Conservation (phyloP, 805 yeast genomes). For the Cyberlindnera maclurae region DNA sequence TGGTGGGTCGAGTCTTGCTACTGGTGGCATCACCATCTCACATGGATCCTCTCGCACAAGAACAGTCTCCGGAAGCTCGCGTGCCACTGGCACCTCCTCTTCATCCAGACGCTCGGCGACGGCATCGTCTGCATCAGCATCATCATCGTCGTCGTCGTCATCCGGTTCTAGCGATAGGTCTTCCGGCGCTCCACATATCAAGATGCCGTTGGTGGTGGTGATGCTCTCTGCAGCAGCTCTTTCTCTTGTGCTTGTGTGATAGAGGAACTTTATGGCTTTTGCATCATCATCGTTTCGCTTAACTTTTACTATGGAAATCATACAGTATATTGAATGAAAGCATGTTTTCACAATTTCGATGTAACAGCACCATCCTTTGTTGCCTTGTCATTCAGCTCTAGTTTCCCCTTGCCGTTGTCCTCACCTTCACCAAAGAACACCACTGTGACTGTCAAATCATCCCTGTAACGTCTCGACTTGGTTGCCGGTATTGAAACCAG, state of each 20-base stretch:
- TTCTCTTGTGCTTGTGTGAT: not conserved
- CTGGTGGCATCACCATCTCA: slow-evolving; percentile 5
- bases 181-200: too few species aligned
- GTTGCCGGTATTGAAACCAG: slow-evolving; percentile 89
- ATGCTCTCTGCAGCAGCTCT: not conserved
- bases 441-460: slow-evolving; percentile 93
- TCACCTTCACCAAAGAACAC: slow-evolving; percentile 72
- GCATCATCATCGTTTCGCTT: too few species aligned
- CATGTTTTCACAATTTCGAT: not conserved
- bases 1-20: slow-evolving; percentile 4
- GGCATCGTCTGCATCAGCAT: slow-evolving; percentile 1
- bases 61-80: not conserved
- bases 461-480: slow-evolving; percentile 84
- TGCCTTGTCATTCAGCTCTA: slow-evolving; percentile 50
- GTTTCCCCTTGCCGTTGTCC: slow-evolving; percentile 30
- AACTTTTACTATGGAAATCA: too few species aligned
- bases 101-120: not conserved
- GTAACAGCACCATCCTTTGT: slow-evolving; percentile 46
- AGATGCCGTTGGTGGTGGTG: not conserved
- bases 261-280: too few species aligned
- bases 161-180: too few species aligned
- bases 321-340: too few species aligned
- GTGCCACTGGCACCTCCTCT: not conserved
- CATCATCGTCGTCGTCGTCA: slow-evolving; percentile 3
- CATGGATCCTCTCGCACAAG: not conserved